Base-by-base conservation (phyloP, 371 early-diverging fungal species). In the Mortierella sp. region DNA sequence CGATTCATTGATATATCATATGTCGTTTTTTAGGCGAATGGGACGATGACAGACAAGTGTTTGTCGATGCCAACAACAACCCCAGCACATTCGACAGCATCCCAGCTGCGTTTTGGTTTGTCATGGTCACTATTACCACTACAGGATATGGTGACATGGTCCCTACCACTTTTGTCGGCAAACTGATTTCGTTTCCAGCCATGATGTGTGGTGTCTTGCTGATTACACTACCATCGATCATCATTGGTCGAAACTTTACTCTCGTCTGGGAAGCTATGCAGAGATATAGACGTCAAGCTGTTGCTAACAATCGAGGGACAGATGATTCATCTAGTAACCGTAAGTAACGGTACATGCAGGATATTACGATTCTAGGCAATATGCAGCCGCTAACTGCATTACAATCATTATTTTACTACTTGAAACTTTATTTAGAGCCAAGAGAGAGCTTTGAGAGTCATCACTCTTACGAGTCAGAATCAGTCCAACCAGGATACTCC, bases 101-200 rank as follows among this genome's bases (percentile, higher is more conserved):
- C 61, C 96, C 96, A 4, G 92, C 94, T 10, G 89, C 94, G 0
- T 92, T 93, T 69, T 96, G 94, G 94, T 96, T 90, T 83, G 91
- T 93, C 9, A 85, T 93, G 61, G 95, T 93, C 33, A 95, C 95
- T 10, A 89, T 96, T 69, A 95, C 96, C 4, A 96, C 96, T 4
- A 95, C 95, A 24, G 96, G 96, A 40, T 95, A 93, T 78, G 96
- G 92, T 63, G 95, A 94, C 72, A 94, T 94, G 93, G 93, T 94
- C 3, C 96, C 96, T 5, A 88, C 92, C 0, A 96, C 96, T 0
- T 91, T 94, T 78, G 84, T 95, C 60, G 96, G 96, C 60, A 95
- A 95, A 74, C 71, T 95, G 40, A 90, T 96, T 32, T 92, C 95
- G 3, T 94, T 95, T 69, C 94, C 95, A 4, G 92, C 93, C 24